Percentiles rank a stretch among this genome's conserved stretches.
Evolutionary conservation across 164 flowering plant species (phyloP).

Genomic region (Euptelea pleiosperma): DNA sequence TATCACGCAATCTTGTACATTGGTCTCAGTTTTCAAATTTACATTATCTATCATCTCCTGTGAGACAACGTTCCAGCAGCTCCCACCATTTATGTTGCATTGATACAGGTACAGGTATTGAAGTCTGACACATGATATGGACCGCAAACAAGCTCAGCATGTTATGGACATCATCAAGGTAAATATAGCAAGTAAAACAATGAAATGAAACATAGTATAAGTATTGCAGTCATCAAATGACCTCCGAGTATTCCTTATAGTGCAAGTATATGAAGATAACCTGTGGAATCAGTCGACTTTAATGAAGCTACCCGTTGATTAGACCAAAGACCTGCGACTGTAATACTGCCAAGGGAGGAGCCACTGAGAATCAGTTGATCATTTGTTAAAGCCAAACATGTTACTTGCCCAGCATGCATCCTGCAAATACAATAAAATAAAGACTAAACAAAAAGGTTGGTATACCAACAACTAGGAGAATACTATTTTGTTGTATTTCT

Average conservation of each 20-base stretch:
- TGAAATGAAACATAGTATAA: not conserved
- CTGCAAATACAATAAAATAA: constrained; percentile 42
- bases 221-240: not conserved
- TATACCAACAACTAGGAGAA: not conserved
- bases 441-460: not conserved
- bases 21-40: too few species aligned
- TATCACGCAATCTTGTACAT: too few species aligned
- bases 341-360: constrained; percentile 63
- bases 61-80: too few species aligned
- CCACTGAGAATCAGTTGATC: constrained; percentile 72
- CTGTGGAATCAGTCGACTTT: constrained; percentile 42
- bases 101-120: too few species aligned
- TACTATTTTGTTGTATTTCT: too few species aligned
- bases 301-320: constrained; percentile 55
- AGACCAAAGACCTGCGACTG: constrained; percentile 53
- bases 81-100: too few species aligned
- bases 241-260: not conserved
- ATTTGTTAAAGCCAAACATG: constrained; percentile 65
- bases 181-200: not conserved
- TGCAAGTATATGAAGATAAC: constrained; percentile 27
- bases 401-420: constrained; percentile 61
- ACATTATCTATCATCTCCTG: too few species aligned
- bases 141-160: too few species aligned
- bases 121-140: too few species aligned
- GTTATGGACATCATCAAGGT: too few species aligned